phyloP scores from a whole-genome alignment of 2,329 filamentous ascomycete species.

The Beauveria sp. region DNA sequence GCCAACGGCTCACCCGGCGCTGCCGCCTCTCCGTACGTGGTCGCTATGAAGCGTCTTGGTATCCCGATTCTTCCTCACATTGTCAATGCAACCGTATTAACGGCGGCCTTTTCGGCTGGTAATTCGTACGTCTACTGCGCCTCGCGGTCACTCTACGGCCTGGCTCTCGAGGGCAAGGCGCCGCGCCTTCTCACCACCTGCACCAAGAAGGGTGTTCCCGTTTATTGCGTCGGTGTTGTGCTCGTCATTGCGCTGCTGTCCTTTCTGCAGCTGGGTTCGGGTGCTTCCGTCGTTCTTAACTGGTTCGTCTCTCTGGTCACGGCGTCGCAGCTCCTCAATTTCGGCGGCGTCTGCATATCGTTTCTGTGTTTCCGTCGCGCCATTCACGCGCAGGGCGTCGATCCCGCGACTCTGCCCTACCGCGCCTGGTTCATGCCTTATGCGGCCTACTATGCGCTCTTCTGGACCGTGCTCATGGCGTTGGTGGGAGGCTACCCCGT shows the following conservation, averaged over 20 bases:
- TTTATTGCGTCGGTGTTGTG: constrained; percentile 62
- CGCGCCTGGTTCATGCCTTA: constrained; percentile 63
- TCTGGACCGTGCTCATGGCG: constrained; percentile 60
- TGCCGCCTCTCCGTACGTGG: constrained; percentile 59
- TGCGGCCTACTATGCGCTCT: constrained; percentile 58
- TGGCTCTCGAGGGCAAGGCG: constrained; percentile 62
- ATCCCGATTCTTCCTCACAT: constrained; percentile 60
- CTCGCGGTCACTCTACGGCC: constrained; percentile 58
- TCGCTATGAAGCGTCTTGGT: constrained; percentile 59
- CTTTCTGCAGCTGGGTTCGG: constrained; percentile 64
- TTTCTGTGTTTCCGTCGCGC: constrained; percentile 68
- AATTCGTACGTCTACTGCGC: constrained; percentile 60
- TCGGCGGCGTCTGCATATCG: constrained; percentile 59
- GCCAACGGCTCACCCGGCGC: constrained; percentile 52
- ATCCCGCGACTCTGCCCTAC: constrained; percentile 62
- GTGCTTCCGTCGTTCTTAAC: constrained; percentile 57
- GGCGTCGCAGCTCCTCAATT: constrained; percentile 68
- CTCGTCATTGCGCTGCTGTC: constrained; percentile 61
- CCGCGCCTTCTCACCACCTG: constrained; percentile 52
- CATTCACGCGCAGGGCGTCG: constrained; percentile 59
- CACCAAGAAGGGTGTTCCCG: constrained; percentile 59
- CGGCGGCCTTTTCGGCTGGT: constrained; percentile 58
- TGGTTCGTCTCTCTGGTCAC: constrained; percentile 67
- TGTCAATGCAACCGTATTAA: constrained; percentile 65
- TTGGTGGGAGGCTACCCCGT: constrained; percentile 71